Evolutionary conservation across 306 rosid genomes (phyloP).

Genomic region (Benincasa hispida): DNA sequence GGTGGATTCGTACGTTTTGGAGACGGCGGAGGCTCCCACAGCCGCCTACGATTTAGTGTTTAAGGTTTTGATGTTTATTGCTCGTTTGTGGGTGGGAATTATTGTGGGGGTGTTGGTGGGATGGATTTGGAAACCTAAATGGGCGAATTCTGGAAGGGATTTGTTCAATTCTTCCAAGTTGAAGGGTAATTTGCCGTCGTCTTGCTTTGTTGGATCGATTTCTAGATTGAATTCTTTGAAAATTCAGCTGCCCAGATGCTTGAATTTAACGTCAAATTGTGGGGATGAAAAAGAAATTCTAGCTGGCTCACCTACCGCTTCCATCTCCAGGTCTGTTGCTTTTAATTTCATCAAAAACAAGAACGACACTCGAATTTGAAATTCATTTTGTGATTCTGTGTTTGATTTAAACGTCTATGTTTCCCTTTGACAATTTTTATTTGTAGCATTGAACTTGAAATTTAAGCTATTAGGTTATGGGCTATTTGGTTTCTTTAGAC

Average conservation of each 20-base stretch:
- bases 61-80: slow-evolving; percentile 32
- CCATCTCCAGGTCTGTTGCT: slow-evolving; percentile 35
- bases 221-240: slow-evolving; percentile 25
- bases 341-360: not conserved
- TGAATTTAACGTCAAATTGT: slow-evolving; percentile 21
- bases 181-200: slow-evolving; percentile 13
- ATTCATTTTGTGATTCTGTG: not conserved
- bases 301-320: slow-evolving; percentile 13
- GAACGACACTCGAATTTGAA: not conserved
- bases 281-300: slow-evolving; percentile 8
- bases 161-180: slow-evolving; percentile 17
- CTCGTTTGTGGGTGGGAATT: slow-evolving; percentile 72
- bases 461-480: not conserved
- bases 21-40: slow-evolving; percentile 27
- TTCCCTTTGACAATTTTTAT: not conserved
- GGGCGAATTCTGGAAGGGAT: slow-evolving; percentile 45
- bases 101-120: slow-evolving; percentile 72
- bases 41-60: slow-evolving; percentile 17
- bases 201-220: slow-evolving; percentile 15
- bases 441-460: too few relatives aligned
- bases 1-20: slow-evolving; percentile 26
- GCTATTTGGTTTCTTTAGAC: not conserved
- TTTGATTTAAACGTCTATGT: not conserved
- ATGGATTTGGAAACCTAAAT: slow-evolving; percentile 92
- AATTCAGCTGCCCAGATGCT: slow-evolving; percentile 27